Percentiles rank a stretch among this genome's conserved stretches.
These are phyloP conservation scores for Candida pseudocylindracea DNA, from an alignment of 1,139 yeast genomes.

Conservation along the genomic window DNA sequence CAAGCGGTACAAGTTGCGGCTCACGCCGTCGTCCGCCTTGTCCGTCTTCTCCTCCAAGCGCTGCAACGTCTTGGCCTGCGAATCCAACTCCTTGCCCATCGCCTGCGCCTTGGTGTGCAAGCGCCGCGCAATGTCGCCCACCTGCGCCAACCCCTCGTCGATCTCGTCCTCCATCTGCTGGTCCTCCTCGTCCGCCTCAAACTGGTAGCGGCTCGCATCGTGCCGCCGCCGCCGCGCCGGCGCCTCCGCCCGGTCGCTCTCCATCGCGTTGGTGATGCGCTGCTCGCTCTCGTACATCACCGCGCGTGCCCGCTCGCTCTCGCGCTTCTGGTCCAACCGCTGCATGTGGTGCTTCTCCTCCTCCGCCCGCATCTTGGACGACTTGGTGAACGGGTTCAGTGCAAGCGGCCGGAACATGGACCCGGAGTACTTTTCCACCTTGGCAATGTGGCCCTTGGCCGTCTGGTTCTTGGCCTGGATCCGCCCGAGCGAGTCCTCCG, in stretches of 20 bases:
- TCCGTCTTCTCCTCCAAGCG: conserved; percentile 34
- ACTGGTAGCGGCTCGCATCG: conserved; percentile 27
- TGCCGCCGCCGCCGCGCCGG: conserved; percentile 15
- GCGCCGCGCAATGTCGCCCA: conserved; percentile 19
- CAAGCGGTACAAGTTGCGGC: conserved; percentile 22
- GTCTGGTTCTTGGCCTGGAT: conserved; percentile 68
- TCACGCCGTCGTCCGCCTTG: conserved; percentile 29
- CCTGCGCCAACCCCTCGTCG: conserved; percentile 38
- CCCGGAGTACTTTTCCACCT: conserved; percentile 60
- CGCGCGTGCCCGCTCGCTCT: conserved; percentile 17
- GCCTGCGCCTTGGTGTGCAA: conserved; percentile 16
- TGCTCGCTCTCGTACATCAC: conserved; percentile 25
- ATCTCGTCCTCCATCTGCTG: conserved; percentile 66
- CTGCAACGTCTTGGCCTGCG: conserved; percentile 24
- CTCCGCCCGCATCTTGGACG: conserved; percentile 49
- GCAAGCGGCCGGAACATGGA: conserved; percentile 69
- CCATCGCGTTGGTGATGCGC: conserved; percentile 19
- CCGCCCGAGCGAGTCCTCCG: conserved; percentile 55
- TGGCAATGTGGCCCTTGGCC: conserved; percentile 69
- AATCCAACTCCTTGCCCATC: conserved; percentile 17
- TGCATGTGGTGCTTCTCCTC: conserved; percentile 53
- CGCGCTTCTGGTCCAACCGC: conserved; percentile 35
- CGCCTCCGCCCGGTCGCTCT: conserved; percentile 18
- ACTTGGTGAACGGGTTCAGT: conserved; percentile 68
- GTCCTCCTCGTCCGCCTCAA: conserved; percentile 68